Evolutionary conservation across 2,329 filamentous ascomycete species (phyloP), one percentile per base, ranked within the genome.

Genomic region (Aspergillus neoniger): DNA sequence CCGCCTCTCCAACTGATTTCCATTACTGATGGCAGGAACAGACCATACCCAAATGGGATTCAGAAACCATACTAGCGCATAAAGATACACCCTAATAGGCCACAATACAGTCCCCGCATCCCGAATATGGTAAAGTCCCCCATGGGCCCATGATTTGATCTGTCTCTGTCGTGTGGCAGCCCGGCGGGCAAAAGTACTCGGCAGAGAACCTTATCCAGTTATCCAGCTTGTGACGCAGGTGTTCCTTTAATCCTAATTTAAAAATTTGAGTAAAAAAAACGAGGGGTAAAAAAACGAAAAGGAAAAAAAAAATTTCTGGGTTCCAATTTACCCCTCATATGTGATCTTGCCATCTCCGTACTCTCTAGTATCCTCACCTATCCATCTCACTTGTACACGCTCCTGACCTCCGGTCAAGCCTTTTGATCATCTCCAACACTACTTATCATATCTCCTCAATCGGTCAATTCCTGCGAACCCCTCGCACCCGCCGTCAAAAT

Each of bases 401-500:
- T 38, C 36, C 15, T 28, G 15, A 25, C 30, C 21, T 21, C 32
- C 21, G 12, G n/a, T 15, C 17, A 52, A 43, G 32, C 14, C 10
- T 21, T 36, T 55, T n/a, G 23, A 47, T 19, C 17, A 17, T 41
- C 23, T 28, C 14, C 7, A 19, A 48, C 48, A 15, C 5, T 28
- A 36, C 41, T 44, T 43, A 30, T 44, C 14, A 43, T 17, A 19
- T 30, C 48, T 21, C 52, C 30, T 41, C 48, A 17, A 47, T 43
- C 19, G 15, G 30, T 58, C 21, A 12, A 36, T 47, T 17, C 12
- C 38, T 55, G 21, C 10, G 9, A 55, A 10, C 23, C 19, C 10
- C 39, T 41, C 30, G 28, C 43, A 41, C 25, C 43, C 53, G 59
- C 56, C 62, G 60, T 57, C 69, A 89, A 81, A 62, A 93, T 93